phyloP scores from a whole-genome alignment of 305 asterid species.

The Striga hermonthica region DNA sequence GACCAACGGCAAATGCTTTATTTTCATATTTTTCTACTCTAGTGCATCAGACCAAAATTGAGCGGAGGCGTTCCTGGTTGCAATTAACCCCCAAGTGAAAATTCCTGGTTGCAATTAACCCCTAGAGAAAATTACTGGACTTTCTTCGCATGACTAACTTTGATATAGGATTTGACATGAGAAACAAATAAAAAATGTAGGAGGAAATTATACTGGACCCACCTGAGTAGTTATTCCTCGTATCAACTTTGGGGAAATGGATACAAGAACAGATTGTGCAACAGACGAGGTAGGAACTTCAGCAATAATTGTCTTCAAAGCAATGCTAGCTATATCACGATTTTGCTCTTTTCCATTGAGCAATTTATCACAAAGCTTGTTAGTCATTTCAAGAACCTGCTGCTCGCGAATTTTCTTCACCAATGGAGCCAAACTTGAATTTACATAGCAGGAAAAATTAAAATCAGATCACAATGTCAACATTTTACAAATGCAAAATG shows the following conservation, averaged over 20 bases:
- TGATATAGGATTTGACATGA: constrained; percentile 18
- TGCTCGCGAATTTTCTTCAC: constrained; percentile 86
- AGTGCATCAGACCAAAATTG: constrained; percentile 13
- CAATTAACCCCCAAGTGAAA: constrained; percentile 3
- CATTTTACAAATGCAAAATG: background rate
- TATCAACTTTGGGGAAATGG: constrained; percentile 83
- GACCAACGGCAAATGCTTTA: background rate
- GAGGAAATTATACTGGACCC: constrained; percentile 19
- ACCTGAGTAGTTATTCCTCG: constrained; percentile 67
- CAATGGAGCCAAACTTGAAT: constrained; percentile 84
- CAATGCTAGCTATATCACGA: constrained; percentile 96
- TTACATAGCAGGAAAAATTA: constrained; percentile 25
- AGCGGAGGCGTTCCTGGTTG: constrained; percentile 18
- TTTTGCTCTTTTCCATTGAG: constrained; percentile 92
- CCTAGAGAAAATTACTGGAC: constrained; percentile 10
- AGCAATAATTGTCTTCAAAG: constrained; percentile 91
- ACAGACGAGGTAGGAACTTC: constrained; percentile 82
- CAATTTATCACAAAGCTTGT: constrained; percentile 91
- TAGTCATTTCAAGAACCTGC: constrained; percentile 84
- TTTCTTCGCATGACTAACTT: background rate
- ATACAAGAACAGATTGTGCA: constrained; percentile 72
- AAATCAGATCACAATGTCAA: constrained; percentile 23
- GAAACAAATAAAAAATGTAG: background rate
- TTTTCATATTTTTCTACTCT: background rate
- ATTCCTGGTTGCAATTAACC: constrained; percentile 19